Evolutionary conservation across 2,329 filamentous ascomycete species (phyloP), one percentile per base, ranked within the genome.

Genomic region (Cytospora schulzeri): DNA sequence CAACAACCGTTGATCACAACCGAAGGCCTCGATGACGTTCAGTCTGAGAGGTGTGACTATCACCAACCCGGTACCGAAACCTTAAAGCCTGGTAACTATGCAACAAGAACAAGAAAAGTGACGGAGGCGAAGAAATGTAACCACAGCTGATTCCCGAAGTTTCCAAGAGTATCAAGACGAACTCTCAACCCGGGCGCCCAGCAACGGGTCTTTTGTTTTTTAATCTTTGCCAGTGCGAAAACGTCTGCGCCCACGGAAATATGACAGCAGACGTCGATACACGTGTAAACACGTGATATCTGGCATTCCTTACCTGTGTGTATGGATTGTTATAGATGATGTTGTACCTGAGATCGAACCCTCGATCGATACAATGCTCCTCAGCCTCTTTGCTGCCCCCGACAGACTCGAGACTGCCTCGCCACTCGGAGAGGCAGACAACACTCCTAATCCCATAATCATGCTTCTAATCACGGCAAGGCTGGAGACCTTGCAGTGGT

Each of bases 101-200:
- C 19, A n/a, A 22, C n/a, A 19, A 48, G n/a, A n/a, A 22, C n/a
- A 19, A 48, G n/a, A 48, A 15, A 19, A 45, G 19, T 12, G 45
- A 48, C 8, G 45, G 6, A 48, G 19, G 45, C 45, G 45, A 48
- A 48, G 17, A 26, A 56, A 67, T 73, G 71, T 73, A 67, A 71
- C 72, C 72, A 69, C 72, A 73, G 70, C 72, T 73, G 72, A 73
- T 73, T 73, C 72, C 72, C 71, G 65, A 64, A 68, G 57, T 68
- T 64, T 73, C 72, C 66, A 63, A 15, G 67, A 71, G 68, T 69
- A 62, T 65, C 72, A 73, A 72, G 70, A 73, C 70, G 72, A 67
- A 67, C 70, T 71, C 67, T 73, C 68, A 59, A 69, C 66, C 66
- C 70, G 71, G 72, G 72, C 68, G 72, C 72, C 72, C 72, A 73